A percentile compares a stretch with the other conserved stretches of the same genome.
Evolutionary conservation across 768 basidiomycete genomes (phyloP).

Genomic region (Clitopilus hobsonii): DNA sequence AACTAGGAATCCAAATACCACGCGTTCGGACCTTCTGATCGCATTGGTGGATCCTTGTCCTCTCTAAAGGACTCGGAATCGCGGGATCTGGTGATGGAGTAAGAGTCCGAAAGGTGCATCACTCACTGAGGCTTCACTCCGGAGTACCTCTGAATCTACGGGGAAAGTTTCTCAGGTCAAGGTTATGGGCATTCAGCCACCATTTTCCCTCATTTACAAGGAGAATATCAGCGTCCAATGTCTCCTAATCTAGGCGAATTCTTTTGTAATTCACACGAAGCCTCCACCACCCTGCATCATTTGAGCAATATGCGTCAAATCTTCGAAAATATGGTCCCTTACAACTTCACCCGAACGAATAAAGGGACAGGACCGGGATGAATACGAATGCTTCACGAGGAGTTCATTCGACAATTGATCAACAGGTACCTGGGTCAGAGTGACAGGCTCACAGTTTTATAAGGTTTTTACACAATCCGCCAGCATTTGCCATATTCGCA

Average conservation of each 20-base stretch:
- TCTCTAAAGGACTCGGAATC: not conserved
- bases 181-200: not conserved
- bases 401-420: not conserved
- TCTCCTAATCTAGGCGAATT: not conserved
- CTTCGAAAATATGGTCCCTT: not conserved
- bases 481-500: not conserved
- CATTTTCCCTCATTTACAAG: not conserved
- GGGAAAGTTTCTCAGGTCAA: too few relatives aligned
- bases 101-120: not conserved
- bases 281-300: not conserved
- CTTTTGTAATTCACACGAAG: not conserved
- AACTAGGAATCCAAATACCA: not conserved
- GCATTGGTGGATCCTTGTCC: not conserved
- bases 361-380: not conserved
- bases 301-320: not conserved
- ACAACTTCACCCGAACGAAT: not conserved
- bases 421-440: not conserved
- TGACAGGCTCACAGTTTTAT: not conserved
- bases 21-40: not conserved
- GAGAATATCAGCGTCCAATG: not conserved
- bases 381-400: not conserved
- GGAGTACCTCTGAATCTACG: not conserved
- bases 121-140: not conserved
- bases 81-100: not conserved
- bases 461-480: not conserved